These are phyloP conservation scores for Suillus americanus DNA, from an alignment of 768 basidiomycete genomes.

Conservation along the genomic window DNA sequence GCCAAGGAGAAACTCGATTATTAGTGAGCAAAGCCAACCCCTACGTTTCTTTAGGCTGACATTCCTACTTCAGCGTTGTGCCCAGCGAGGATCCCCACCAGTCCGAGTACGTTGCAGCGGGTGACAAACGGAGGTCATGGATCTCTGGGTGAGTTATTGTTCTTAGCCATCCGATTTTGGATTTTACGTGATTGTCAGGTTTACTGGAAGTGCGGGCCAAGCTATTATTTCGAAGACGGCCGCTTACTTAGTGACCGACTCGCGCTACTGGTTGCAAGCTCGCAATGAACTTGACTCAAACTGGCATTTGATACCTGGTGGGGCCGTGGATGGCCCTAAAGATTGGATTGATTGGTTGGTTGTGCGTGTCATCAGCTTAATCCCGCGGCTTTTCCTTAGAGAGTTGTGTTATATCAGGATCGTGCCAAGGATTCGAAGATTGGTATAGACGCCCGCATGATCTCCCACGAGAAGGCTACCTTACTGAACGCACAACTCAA, in stretches of 20 bases:
- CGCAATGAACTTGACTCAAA: slow-evolving; percentile 65
- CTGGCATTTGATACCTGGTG: slow-evolving; percentile 70
- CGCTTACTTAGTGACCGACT: slow-evolving; percentile 78
- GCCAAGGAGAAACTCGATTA: slow-evolving; percentile 66
- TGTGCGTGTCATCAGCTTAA: slow-evolving; percentile 36
- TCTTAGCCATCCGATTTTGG: slow-evolving; percentile 27
- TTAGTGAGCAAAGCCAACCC: slow-evolving; percentile 52
- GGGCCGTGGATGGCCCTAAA: slow-evolving; percentile 49
- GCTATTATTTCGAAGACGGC: slow-evolving; percentile 65
- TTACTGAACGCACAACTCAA: slow-evolving; percentile 57
- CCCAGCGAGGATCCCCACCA: slow-evolving; percentile 82
- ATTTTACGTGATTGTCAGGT: slow-evolving; percentile 38
- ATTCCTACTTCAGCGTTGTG: slow-evolving; percentile 49
- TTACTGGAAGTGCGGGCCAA: slow-evolving; percentile 66
- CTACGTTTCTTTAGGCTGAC: slow-evolving; percentile 10
- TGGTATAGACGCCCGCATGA: slow-evolving; percentile 84
- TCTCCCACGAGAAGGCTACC: slow-evolving; percentile 70
- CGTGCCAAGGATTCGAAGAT: slow-evolving; percentile 48
- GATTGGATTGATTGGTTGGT: slow-evolving; percentile 83
- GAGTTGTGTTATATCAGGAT: slow-evolving; percentile 31
- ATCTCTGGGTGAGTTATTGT: slow-evolving; percentile 63
- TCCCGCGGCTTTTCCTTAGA: slow-evolving; percentile 5
- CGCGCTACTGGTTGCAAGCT: slow-evolving; percentile 84
- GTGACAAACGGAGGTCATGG: slow-evolving; percentile 77
- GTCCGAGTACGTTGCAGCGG: slow-evolving; percentile 76